These are phyloP conservation scores for Udeniomyces megalosporus DNA, from an alignment of 768 basidiomycete species.

Conservation along the genomic window DNA sequence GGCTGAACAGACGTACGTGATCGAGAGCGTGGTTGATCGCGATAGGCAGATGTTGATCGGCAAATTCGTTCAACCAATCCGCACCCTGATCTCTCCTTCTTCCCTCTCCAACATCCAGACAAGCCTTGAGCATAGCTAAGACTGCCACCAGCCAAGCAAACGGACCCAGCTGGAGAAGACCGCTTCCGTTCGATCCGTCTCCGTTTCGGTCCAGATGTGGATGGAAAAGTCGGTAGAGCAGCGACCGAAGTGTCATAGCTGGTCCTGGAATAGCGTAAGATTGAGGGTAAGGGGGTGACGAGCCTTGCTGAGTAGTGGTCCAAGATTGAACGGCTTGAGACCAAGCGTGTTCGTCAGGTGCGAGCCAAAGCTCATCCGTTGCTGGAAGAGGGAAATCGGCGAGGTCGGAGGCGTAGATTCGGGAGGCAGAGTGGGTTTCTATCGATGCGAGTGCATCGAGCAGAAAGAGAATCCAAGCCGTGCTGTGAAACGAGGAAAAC, in stretches of 20 bases:
- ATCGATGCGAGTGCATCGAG: conserved; percentile 31
- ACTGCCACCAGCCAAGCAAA: conserved; percentile 30
- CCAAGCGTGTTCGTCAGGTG: conserved; percentile 16
- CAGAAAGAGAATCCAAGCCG: conserved; percentile 29
- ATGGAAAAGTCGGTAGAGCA: background rate
- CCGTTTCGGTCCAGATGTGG: background rate
- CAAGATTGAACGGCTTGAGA: background rate
- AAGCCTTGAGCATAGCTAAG: conserved; percentile 27
- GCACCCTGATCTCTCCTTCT: conserved; percentile 19
- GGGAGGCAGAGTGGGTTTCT: conserved; percentile 27
- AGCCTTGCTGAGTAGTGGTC: background rate
- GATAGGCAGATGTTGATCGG: conserved; percentile 20
- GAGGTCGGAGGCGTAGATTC: conserved; percentile 25
- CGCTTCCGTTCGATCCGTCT: background rate
- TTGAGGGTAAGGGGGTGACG: no score
- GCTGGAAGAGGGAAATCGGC: conserved; percentile 30
- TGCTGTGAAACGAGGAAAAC: conserved; percentile 1
- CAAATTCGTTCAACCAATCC: conserved; percentile 18
- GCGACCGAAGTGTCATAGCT: background rate
- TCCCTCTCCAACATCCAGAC: conserved; percentile 31
- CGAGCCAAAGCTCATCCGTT: conserved; percentile 30
- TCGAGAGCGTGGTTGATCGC: conserved; percentile 11
- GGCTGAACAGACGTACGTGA: no score
- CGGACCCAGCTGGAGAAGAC: conserved; percentile 23
- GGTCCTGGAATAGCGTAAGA: no score